Evolutionary conservation across 352 stramenopile species (phyloP), one percentile per base, ranked within the genome.

Genomic region (Phytopythium montanum): DNA sequence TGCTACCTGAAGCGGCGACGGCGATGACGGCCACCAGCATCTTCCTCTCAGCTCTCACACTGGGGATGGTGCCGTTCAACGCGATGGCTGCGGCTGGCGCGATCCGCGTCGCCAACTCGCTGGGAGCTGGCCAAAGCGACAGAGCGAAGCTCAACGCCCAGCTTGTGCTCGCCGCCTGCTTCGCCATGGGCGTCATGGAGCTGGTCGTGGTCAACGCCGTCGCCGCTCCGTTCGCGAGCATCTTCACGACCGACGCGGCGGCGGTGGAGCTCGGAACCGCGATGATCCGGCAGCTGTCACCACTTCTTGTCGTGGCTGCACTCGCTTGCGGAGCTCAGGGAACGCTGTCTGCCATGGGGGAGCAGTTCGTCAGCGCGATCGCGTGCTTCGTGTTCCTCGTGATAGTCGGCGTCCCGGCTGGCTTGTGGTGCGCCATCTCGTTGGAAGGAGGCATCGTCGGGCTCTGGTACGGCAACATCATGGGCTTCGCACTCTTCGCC

Each of bases 101-200:
- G 12, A 33, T 68, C 21, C 65, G 65, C 12, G 60, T 72, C 12
- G 65, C 60, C 0, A 72, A 72, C 56, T 55, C 65, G 25, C 41
- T 62, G 23, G 65, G 65, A 3, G 57, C 51, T 13, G 61, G 62
- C 19, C 45, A 69, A 23, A 45, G 46, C 31, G 19, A 44, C 2
- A 55, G 53, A 39, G 61, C 65, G 12, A 55, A 44, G 42, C 18
- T 58, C 19, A 56, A 55, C 4, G 49, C 21, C 13, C 42, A 45
- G 42, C 38, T 61, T 2, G 33, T 38, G 5, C 9, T 54, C 5
- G 42, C 21, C 9, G 28, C 33, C 8, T 44, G 44, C 25, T 8
- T 46, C 13, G 12, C 13, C 29, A 38, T 61, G 0, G 42, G 42
- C 0, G 2, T 54, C 14, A 1, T 53, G 2, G 25, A 61, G 13